Percentiles rank a stretch among this genome's conserved stretches.
phyloP scores from a whole-genome alignment of 257 asterid genomes.

The Nicotiana undulata region DNA sequence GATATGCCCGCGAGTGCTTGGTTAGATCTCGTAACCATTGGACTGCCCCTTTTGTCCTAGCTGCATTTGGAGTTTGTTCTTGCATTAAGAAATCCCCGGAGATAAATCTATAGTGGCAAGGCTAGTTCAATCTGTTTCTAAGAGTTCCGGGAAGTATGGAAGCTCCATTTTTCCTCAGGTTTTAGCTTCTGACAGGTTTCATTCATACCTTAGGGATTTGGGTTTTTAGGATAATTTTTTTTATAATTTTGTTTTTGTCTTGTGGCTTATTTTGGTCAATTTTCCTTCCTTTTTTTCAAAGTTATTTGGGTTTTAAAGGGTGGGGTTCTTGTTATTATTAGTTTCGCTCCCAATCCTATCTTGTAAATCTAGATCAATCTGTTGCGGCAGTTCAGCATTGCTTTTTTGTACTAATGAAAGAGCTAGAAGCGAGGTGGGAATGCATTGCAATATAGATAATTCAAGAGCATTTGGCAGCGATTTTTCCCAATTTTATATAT shows the following conservation, averaged over 20 bases:
- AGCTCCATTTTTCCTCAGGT: conserved; percentile 19
- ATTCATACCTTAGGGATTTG: conserved; percentile 17
- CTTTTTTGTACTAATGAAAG: conserved; percentile 11
- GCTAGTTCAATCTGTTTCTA: not conserved
- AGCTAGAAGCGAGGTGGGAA: conserved; percentile 20
- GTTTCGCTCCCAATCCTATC: conserved; percentile 14
- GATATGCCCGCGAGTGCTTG: not conserved
- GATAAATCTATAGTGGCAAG: conserved; percentile 4
- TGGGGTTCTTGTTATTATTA: conserved; percentile 7
- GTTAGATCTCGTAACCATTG: conserved; percentile 4
- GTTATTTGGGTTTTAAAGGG: not conserved
- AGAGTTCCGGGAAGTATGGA: not conserved
- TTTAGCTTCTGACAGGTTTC: conserved; percentile 27
- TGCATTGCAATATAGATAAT: conserved; percentile 16
- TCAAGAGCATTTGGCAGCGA: not conserved
- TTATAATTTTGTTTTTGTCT: not conserved
- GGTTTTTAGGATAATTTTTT: conserved; percentile 17
- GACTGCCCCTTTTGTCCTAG: conserved; percentile 1
- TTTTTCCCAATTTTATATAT: not conserved
- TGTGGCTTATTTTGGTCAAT: not conserved
- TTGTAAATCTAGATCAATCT: conserved; percentile 19
- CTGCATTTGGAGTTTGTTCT: not conserved
- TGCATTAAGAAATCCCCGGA: not conserved
- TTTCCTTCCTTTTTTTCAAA: not conserved
- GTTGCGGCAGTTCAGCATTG: not conserved